phyloP scores from a whole-genome alignment of 192 early-diverging fungal species.

The Linnemannia zychae region DNA sequence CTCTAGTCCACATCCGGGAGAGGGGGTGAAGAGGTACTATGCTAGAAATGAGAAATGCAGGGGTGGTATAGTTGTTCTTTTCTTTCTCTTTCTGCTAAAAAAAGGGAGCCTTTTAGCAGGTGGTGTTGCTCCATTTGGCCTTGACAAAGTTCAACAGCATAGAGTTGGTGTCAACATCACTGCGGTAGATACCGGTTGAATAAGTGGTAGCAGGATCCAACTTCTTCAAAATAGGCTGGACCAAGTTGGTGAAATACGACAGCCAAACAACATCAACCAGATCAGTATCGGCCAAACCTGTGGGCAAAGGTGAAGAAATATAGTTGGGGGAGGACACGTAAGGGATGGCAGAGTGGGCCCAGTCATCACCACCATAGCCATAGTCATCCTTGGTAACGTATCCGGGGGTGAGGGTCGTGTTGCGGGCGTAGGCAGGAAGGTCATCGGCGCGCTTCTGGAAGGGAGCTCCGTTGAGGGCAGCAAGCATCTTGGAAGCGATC shows the following conservation, averaged over 20 bases:
- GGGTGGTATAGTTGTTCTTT: background rate
- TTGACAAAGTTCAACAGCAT: slow-evolving; percentile 52
- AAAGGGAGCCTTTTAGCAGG: slow-evolving; percentile 15
- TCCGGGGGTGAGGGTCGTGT: slow-evolving; percentile 56
- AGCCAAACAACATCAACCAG: slow-evolving; percentile 60
- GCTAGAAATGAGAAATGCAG: background rate
- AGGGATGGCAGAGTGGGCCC: slow-evolving; percentile 56
- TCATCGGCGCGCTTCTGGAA: slow-evolving; percentile 46
- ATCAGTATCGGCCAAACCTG: slow-evolving; percentile 36
- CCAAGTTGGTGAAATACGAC: slow-evolving; percentile 58
- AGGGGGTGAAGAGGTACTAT: background rate
- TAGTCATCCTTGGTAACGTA: slow-evolving; percentile 66
- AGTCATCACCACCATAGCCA: slow-evolving; percentile 66
- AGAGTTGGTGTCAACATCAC: slow-evolving; percentile 39
- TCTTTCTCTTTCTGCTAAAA: background rate
- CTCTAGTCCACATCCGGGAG: background rate
- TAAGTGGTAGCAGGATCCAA: slow-evolving; percentile 45
- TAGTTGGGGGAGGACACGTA: slow-evolving; percentile 55
- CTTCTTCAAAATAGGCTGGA: slow-evolving; percentile 44
- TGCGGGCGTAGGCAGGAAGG: slow-evolving; percentile 24
- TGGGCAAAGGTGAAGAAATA: slow-evolving; percentile 56
- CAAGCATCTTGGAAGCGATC: slow-evolving; percentile 52
- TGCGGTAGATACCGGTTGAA: slow-evolving; percentile 20
- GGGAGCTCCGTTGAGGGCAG: slow-evolving; percentile 48
- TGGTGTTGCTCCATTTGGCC: slow-evolving; percentile 49